Conservation (phyloP, 805 yeast genomes). For the Candida railenensis region DNA sequence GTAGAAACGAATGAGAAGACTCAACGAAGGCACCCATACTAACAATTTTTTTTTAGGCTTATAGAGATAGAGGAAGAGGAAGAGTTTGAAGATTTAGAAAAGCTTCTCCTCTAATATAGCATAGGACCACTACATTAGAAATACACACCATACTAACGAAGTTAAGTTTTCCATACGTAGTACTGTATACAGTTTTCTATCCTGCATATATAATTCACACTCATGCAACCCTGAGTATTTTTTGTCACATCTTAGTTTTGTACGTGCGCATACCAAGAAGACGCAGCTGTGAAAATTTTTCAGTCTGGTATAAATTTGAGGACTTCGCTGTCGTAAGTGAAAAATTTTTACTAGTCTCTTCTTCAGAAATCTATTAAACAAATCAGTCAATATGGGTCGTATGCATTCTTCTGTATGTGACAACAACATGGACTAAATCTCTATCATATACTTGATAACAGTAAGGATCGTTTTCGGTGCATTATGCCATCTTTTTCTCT, state of each 20-base stretch:
- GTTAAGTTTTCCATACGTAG: background rate
- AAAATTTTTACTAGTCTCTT: slow-evolving; percentile 17
- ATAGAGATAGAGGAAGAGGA: slow-evolving; percentile 67
- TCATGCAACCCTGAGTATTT: background rate
- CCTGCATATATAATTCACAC: background rate
- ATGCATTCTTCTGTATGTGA: slow-evolving; percentile 95
- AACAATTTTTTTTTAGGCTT: slow-evolving; percentile 33
- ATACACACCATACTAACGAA: background rate
- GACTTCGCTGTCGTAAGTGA: background rate
- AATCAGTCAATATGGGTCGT: slow-evolving; percentile 93
- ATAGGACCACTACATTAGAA: background rate
- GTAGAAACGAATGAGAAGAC: slow-evolving; percentile 17
- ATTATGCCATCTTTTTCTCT: slow-evolving; percentile 5
- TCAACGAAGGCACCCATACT: slow-evolving; percentile 11
- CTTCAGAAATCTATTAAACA: slow-evolving; percentile 20
- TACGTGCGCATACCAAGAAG: no score
- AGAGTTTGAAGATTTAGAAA: slow-evolving; percentile 61
- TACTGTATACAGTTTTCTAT: background rate
- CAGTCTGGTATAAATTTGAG: background rate
- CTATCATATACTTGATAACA: slow-evolving; percentile 23
- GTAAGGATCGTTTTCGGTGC: slow-evolving; percentile 23
- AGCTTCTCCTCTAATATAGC: slow-evolving; percentile 13
- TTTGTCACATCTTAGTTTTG: background rate
- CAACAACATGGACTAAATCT: slow-evolving; percentile 7
- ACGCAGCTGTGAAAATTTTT: slow-evolving; percentile 8